Percentiles rank a stretch among this genome's conserved stretches.
Conservation (phyloP, 2,329 filamentous ascomycete species). For the Fusarium sp. region DNA sequence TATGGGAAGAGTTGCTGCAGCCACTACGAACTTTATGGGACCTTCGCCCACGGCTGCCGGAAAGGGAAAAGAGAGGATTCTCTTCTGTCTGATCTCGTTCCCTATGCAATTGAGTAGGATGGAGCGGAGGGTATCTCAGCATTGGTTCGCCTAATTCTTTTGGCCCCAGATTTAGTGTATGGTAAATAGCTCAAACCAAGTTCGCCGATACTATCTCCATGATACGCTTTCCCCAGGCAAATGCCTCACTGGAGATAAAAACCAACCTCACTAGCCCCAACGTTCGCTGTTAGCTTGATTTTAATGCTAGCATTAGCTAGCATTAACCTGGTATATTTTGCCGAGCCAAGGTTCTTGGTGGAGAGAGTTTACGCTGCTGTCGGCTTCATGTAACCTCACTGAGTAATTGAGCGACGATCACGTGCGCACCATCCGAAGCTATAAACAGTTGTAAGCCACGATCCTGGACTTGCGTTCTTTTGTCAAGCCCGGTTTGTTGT, state of each 20-base stretch:
- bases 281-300: not conserved
- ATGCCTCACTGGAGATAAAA: conserved; percentile 5
- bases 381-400: conserved; percentile 15
- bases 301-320: conserved; percentile 8
- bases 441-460: conserved; percentile 10
- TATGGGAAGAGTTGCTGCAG: rapidly evolving
- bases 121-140: not conserved
- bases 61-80: not conserved
- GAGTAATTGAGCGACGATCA: conserved; percentile 34
- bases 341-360: not conserved
- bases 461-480: conserved; percentile 8
- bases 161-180: not conserved
- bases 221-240: not conserved
- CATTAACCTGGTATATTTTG: conserved; percentile 3
- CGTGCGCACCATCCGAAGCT: conserved; percentile 13
- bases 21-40: not conserved
- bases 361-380: conserved; percentile 3
- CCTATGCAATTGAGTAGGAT: not conserved
- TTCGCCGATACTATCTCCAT: not conserved
- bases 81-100: not conserved
- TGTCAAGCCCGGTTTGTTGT: not conserved
- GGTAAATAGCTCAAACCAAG: not conserved
- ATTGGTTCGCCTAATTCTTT: not conserved
- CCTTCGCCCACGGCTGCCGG: rapidly evolving
- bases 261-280: not conserved